Conservation (phyloP, 352 stramenopile genomes). For the Globisporangium solare region DNA sequence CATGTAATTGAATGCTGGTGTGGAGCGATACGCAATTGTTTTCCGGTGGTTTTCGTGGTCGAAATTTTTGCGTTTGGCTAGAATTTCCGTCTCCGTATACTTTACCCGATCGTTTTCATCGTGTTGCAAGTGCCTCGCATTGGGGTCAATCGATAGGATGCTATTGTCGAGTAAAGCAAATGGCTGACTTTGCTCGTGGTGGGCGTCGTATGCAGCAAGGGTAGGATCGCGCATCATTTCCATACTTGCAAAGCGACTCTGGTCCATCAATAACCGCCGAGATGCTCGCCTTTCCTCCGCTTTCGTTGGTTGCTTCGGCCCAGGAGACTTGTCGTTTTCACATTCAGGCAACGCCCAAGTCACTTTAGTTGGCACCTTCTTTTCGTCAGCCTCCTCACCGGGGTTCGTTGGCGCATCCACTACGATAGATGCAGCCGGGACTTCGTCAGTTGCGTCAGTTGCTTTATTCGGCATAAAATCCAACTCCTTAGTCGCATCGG, state of each 20-base stretch:
- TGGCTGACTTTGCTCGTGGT: constrained; percentile 39
- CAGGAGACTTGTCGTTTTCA: neutral
- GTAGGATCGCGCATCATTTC: constrained; percentile 36
- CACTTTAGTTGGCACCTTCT: neutral
- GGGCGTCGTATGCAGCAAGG: constrained; percentile 50
- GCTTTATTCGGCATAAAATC: too few relatives aligned
- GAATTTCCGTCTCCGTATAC: constrained; percentile 27
- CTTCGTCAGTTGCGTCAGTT: too few relatives aligned
- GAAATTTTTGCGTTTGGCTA: constrained; percentile 58
- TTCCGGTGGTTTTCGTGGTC: constrained; percentile 60
- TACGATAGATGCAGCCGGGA: too few relatives aligned
- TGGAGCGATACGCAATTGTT: constrained; percentile 47
- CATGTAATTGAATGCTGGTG: constrained; percentile 66
- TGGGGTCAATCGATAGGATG: constrained; percentile 47
- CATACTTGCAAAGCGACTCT: constrained; percentile 16
- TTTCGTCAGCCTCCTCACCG: neutral
- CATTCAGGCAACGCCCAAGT: constrained; percentile 5
- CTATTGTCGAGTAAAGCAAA: constrained; percentile 49
- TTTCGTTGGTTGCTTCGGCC: constrained; percentile 13
- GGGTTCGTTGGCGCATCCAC: neutral
- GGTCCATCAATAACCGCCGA: constrained; percentile 20
- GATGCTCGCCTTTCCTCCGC: constrained; percentile 25
- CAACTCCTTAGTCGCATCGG: too few relatives aligned
- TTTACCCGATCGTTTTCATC: constrained; percentile 37
- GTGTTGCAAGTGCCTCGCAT: constrained; percentile 39